Evolutionary conservation across 306 rosid species (phyloP), one percentile per base, ranked within the genome.

Genomic region (Prinsepia uniflora): DNA sequence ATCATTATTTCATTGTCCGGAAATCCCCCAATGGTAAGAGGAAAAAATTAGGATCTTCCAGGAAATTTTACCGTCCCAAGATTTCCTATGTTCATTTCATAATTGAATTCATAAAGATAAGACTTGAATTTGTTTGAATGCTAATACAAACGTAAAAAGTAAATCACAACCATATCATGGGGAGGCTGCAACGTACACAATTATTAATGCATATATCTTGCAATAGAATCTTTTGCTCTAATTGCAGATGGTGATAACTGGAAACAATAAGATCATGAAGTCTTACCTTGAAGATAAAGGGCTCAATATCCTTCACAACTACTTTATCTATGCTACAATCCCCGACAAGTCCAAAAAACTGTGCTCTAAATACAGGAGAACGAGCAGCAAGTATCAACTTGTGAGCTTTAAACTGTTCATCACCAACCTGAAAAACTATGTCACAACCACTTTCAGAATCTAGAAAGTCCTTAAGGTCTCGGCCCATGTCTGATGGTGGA

Each of bases 301-400:
- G 96, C 57, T 92, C 98, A 54, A 90, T 81, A 72, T 88, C 96
- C 77, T 88, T 84, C 43, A 88, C 87, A 48, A 88, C 82, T 60
- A 88, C 80, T 86, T 85, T 86, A 67, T 82, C 91, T 52, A 79
- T 17, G 79, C 67, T 81, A 60, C 83, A 84, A 82, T 89, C 85
- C 66, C 96, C 96, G 63, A 89, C 85, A 47, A 80, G 92, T 70
- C 96, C 95, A 73, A 77, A 88, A 82, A 89, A 86, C 74, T 88
- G 92, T 1, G 96, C 93, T 78, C 87, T 87, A 68, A 92, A 92
- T 63, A 90, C 89, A 61, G 96, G 87, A 65, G 96, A 92, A 34
- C 96, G 85, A 5, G 92, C 96, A 19, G 96, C 96, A 70, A 92
- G 91, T 65, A 92, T 78, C 91, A 90, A 73, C 85, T 88, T 88